phyloP scores from a whole-genome alignment of 2,329 filamentous ascomycete genomes.

The Colletotrichum trifolii region DNA sequence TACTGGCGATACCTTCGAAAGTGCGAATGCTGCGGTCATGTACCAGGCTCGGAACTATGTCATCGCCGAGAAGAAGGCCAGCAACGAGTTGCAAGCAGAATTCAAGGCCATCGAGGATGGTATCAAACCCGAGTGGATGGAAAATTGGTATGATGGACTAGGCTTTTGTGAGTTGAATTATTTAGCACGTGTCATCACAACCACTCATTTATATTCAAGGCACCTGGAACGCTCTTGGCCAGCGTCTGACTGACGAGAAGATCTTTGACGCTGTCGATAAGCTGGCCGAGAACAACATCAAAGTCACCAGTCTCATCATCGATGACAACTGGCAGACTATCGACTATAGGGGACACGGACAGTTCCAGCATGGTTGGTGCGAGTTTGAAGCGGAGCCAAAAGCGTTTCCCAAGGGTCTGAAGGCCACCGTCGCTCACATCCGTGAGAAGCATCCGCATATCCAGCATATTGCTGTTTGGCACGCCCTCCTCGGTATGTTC shows the following conservation, averaged over 20 bases:
- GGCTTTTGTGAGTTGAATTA: slow-evolving; percentile 76
- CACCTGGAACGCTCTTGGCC: slow-evolving; percentile 95
- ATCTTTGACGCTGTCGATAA: slow-evolving; percentile 79
- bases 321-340: slow-evolving; percentile 97
- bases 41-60: slow-evolving; percentile 84
- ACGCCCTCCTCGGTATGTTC: slow-evolving; percentile 72
- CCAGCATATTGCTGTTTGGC: slow-evolving; percentile 91
- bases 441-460: slow-evolving; percentile 77
- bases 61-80: slow-evolving; percentile 54
- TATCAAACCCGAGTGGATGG: slow-evolving; percentile 74
- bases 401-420: slow-evolving; percentile 84
- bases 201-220: slow-evolving; percentile 50
- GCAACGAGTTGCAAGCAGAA: slow-evolving; percentile 58
- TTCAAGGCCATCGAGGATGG: slow-evolving; percentile 58
- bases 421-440: slow-evolving; percentile 75
- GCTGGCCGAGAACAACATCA: slow-evolving; percentile 77
- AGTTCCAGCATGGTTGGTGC: slow-evolving; percentile 75
- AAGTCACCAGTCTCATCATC: slow-evolving; percentile 88
- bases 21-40: slow-evolving; percentile 82
- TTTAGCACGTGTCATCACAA: neutral
- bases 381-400: slow-evolving; percentile 86
- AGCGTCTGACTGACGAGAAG: slow-evolving; percentile 83
- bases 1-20: slow-evolving; percentile 77
- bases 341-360: slow-evolving; percentile 60
- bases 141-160: slow-evolving; percentile 92